Conservation (phyloP, 2,329 filamentous ascomycete species). For the Fonsecaea monophora region DNA sequence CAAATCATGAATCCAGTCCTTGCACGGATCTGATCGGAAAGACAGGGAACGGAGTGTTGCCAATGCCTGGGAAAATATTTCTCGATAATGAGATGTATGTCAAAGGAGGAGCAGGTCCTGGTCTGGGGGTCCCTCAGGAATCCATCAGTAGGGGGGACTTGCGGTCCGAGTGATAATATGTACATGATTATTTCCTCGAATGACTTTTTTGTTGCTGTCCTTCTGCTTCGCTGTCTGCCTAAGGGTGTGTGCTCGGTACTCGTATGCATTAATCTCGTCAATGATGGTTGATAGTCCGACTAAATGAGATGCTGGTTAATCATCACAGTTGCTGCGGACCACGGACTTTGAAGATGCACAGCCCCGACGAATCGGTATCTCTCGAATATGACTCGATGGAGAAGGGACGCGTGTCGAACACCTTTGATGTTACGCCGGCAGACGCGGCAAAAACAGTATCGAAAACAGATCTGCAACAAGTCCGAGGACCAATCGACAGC, state of each 20-base stretch:
- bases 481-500: slow-evolving; percentile 9
- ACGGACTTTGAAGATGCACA: neutral
- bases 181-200: neutral
- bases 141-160: neutral
- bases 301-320: neutral
- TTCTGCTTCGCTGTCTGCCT: neutral
- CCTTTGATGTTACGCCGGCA: slow-evolving; percentile 18
- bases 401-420: slow-evolving; percentile 30
- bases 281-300: neutral
- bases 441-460: slow-evolving; percentile 10
- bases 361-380: neutral
- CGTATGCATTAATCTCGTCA: neutral
- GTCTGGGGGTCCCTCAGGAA: neutral
- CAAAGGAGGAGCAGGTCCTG: neutral
- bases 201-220: neutral
- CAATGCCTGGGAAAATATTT: neutral
- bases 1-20: slow-evolving; percentile 22
- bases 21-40: slow-evolving; percentile 1
- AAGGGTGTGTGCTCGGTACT: neutral
- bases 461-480: slow-evolving; percentile 29
- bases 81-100: neutral
- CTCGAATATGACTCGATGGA: neutral
- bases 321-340: neutral
- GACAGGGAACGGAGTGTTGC: neutral
- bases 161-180: too few species aligned